Evolutionary conservation across 176 grass and related monocot genomes (phyloP).

Genomic region (Puya raimondii): DNA sequence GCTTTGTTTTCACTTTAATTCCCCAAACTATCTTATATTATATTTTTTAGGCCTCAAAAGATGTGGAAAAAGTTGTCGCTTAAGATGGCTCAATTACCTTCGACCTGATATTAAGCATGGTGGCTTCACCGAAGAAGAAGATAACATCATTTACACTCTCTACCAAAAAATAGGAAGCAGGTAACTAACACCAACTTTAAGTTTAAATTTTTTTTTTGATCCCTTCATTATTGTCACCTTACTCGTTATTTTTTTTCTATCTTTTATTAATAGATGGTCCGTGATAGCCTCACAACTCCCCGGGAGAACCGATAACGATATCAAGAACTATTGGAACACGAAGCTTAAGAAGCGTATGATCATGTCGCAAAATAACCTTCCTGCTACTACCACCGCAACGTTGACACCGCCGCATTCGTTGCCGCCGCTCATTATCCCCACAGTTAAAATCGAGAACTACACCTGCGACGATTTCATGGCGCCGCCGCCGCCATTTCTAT

Average conservation of each 20-base stretch:
- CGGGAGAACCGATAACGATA: conserved; percentile 39
- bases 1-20: too few relatives aligned
- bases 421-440: conserved; percentile 32
- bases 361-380: neutral
- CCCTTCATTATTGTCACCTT: neutral
- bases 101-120: conserved; percentile 76
- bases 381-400: neutral
- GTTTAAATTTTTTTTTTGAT: too few relatives aligned
- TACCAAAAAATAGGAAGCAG: conserved; percentile 71
- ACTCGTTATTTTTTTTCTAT: neutral
- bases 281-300: conserved; percentile 60
- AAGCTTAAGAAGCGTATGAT: conserved; percentile 52
- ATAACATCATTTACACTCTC: conserved; percentile 56
- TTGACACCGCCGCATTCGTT: neutral
- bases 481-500: too few relatives aligned
- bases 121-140: conserved; percentile 77
- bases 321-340: conserved; percentile 43
- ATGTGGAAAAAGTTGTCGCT: conserved; percentile 81
- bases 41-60: conserved; percentile 40
- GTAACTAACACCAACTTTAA: conserved; percentile 19
- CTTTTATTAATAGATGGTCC: conserved; percentile 48
- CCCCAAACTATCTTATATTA: neutral
- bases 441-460: conserved; percentile 61
- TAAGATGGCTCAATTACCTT: conserved; percentile 96
- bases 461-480: conserved; percentile 53